Conservation (phyloP, 306 rosid species). For the Prunus salicina region DNA sequence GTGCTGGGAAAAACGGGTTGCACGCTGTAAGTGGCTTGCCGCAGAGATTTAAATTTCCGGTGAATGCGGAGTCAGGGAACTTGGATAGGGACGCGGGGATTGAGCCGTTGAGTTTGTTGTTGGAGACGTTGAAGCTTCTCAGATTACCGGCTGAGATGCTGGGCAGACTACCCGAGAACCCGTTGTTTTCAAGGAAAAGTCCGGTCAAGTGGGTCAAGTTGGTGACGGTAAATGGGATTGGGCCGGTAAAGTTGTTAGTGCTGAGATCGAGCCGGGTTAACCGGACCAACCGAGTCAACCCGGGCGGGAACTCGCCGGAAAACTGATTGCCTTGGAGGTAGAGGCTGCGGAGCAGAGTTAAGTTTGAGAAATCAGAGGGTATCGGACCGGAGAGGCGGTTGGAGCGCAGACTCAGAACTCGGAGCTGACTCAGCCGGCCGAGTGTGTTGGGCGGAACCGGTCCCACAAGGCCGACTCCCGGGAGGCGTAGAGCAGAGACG, state of each 20-base stretch:
- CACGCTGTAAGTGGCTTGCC: slow-evolving; percentile 67
- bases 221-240: slow-evolving; percentile 70
- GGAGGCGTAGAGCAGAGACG: slow-evolving; percentile 62
- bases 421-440: slow-evolving; percentile 54
- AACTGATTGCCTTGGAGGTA: slow-evolving; percentile 62
- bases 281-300: slow-evolving; percentile 50
- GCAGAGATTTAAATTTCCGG: slow-evolving; percentile 75
- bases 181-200: slow-evolving; percentile 57
- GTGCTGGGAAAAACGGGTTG: slow-evolving; percentile 76
- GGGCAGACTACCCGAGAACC: slow-evolving; percentile 65
- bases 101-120: slow-evolving; percentile 83
- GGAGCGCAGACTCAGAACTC: slow-evolving; percentile 83
- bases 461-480: slow-evolving; percentile 84
- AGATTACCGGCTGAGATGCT: slow-evolving; percentile 29
- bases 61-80: slow-evolving; percentile 54
- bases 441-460: slow-evolving; percentile 59
- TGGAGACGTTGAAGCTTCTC: slow-evolving; percentile 48
- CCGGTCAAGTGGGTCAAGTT: slow-evolving; percentile 68
- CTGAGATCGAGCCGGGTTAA: slow-evolving; percentile 75
- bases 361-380: slow-evolving; percentile 78
- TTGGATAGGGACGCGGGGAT: slow-evolving; percentile 50
- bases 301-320: slow-evolving; percentile 59
- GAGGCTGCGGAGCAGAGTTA: slow-evolving; percentile 57
- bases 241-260: slow-evolving; percentile 64
- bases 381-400: slow-evolving; percentile 64